Evolutionary conservation across 805 yeast species (phyloP), one percentile per base, ranked within the genome.

Genomic region (Nadsonia fulvescens): DNA sequence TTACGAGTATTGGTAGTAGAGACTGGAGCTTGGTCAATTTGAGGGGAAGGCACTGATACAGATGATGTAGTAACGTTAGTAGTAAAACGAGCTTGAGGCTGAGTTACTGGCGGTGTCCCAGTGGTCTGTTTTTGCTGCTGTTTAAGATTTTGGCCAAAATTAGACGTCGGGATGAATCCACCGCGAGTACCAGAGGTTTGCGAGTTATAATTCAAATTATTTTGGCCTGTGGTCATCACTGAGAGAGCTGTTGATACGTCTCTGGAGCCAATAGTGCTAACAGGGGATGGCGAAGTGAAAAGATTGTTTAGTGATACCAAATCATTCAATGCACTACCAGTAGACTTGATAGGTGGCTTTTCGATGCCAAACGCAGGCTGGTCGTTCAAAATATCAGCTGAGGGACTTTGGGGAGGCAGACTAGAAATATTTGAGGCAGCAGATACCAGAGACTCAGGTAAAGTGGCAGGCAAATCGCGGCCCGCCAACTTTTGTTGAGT

Each of bases 141-240:
- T n/a, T n/a, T n/a, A n/a, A n/a, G n/a, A n/a, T n/a, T 17, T 44
- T 76, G 93, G 16, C 96, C 96, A 56, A 83, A 86, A 7, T 63
- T 52, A 0, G 94, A 81, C 10, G 82, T 61, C 18, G 95, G 95
- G 28, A 66, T 74, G 51, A 83, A 86, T n/a, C n/a, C n/a, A n/a
- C n/a, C n/a, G n/a, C n/a, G n/a, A n/a, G n/a, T n/a, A n/a, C n/a
- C n/a, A n/a, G n/a, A n/a, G n/a, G n/a, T n/a, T n/a, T n/a, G n/a
- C n/a, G n/a, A n/a, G n/a, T n/a, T n/a, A n/a, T n/a, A n/a, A n/a
- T n/a, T n/a, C n/a, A n/a, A n/a, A 22, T 50, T 22, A 35, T 38
- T 19, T 36, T 18, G 18, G 27, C 32, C 24, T 5, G 29, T 14
- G 6, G 39, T 18, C 12, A 12, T 12, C 5, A 9, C 11, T 10